Conservation (phyloP, 2,329 filamentous ascomycete species). For the Apiospora kogelbergensis region DNA sequence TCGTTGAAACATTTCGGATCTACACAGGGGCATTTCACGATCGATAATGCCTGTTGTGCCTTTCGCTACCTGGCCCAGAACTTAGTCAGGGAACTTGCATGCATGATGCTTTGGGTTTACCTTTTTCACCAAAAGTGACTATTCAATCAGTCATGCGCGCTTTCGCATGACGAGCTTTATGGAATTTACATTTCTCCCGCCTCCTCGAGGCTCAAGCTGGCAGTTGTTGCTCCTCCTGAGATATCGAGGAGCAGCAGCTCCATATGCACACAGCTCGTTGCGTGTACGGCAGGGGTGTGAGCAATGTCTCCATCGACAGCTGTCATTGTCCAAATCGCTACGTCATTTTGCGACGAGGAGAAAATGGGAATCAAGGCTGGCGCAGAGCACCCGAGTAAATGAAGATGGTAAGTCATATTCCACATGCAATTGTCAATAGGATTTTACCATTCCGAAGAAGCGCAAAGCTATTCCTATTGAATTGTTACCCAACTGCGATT, state of each 20-base stretch:
- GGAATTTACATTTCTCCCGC: background rate
- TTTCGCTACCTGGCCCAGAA: background rate
- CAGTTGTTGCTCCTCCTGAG: background rate
- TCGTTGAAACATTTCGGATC: background rate
- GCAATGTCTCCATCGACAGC: background rate
- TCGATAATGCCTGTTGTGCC: background rate
- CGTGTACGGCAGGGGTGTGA: background rate
- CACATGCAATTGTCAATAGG: background rate
- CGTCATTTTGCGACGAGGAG: background rate
- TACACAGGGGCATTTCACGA: background rate
- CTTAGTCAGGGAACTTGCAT: too few relatives aligned
- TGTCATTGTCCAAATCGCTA: background rate
- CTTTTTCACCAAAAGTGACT: background rate
- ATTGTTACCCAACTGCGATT: background rate
- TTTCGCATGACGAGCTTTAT: background rate
- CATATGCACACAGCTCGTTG: background rate
- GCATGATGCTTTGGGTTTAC: background rate
- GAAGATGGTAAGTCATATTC: background rate
- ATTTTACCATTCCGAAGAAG: background rate
- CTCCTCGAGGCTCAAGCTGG: background rate
- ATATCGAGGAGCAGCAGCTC: background rate
- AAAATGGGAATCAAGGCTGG: background rate
- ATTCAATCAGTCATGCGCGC: background rate
- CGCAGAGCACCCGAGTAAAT: background rate
- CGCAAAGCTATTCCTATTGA: background rate